Percentiles rank a stretch among this genome's conserved stretches.
phyloP scores from a whole-genome alignment of 495 filamentous ascomycete genomes.

The Podospora bellae-mahoneyi region DNA sequence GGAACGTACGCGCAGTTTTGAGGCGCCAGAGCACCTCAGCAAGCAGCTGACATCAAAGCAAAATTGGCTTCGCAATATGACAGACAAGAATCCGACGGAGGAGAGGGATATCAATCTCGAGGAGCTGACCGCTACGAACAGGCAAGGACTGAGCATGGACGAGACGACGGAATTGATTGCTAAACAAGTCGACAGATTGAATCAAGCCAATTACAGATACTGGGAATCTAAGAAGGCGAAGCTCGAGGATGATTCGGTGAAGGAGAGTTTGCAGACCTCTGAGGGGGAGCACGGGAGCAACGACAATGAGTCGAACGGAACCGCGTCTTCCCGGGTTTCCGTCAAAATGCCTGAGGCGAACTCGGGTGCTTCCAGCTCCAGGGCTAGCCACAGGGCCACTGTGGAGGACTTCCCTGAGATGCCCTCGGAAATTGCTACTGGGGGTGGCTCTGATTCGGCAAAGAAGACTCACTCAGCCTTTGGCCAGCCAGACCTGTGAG shows the following conservation, averaged over 20 bases:
- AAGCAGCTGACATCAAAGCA: too few relatives aligned
- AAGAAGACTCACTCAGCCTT: not conserved
- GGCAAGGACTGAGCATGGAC: not conserved
- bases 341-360: not conserved
- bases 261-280: not conserved
- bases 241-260: not conserved
- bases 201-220: too few relatives aligned
- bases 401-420: not conserved
- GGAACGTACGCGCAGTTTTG: too few relatives aligned
- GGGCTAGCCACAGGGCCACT: not conserved
- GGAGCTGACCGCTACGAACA: not conserved
- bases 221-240: not conserved
- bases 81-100: too few relatives aligned
- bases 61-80: too few relatives aligned
- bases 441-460: not conserved
- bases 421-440: not conserved
- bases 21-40: too few relatives aligned
- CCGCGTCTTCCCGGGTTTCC: not conserved
- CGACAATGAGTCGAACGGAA: not conserved
- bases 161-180: not conserved
- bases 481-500: too few relatives aligned
- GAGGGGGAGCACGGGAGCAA: not conserved
- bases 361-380: not conserved
- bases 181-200: too few relatives aligned
- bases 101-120: not conserved